phyloP scores from a whole-genome alignment of 2,329 filamentous ascomycete species.

The Talaromyces albobiverticillius region DNA sequence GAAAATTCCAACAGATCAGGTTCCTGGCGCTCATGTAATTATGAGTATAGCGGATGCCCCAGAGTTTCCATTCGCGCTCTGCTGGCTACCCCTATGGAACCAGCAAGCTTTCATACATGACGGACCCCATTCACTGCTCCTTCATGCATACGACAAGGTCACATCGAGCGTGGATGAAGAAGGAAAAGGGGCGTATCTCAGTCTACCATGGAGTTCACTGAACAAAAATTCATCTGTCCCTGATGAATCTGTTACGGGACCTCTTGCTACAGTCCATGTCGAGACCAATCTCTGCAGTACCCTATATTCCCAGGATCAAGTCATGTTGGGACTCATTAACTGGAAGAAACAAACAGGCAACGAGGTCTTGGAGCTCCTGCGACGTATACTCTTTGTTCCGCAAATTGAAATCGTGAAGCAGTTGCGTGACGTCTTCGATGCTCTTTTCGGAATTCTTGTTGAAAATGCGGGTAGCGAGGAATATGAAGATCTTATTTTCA shows the following conservation, averaged over 20 bases:
- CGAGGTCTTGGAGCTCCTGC: constrained; percentile 70
- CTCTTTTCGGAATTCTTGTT: constrained; percentile 85
- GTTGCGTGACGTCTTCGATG: constrained; percentile 81
- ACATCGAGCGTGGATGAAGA: constrained; percentile 65
- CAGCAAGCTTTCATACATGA: constrained; percentile 86
- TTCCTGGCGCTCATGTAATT: constrained; percentile 78
- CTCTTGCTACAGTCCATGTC: constrained; percentile 73
- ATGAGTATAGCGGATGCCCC: constrained; percentile 87
- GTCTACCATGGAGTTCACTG: constrained; percentile 72
- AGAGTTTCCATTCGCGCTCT: constrained; percentile 82
- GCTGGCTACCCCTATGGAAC: constrained; percentile 92
- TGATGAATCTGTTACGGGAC: constrained; percentile 71
- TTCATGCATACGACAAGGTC: constrained; percentile 90
- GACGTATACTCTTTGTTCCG: constrained; percentile 85
- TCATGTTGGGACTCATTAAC: constrained; percentile 75
- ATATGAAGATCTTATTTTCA: constrained; percentile 90
- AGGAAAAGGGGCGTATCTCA: constrained; percentile 83
- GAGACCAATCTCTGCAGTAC: constrained; percentile 93
- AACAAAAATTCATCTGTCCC: constrained; percentile 65
- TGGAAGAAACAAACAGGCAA: constrained; percentile 76
- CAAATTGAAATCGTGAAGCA: constrained; percentile 98
- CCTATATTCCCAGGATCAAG: constrained; percentile 86
- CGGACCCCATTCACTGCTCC: constrained; percentile 72
- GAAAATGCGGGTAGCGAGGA: constrained; percentile 89
- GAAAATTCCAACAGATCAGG: constrained; percentile 73